Percentiles rank a stretch among this genome's conserved stretches.
phyloP scores from a whole-genome alignment of 805 yeast species.

The Clavispora phyllophila region DNA sequence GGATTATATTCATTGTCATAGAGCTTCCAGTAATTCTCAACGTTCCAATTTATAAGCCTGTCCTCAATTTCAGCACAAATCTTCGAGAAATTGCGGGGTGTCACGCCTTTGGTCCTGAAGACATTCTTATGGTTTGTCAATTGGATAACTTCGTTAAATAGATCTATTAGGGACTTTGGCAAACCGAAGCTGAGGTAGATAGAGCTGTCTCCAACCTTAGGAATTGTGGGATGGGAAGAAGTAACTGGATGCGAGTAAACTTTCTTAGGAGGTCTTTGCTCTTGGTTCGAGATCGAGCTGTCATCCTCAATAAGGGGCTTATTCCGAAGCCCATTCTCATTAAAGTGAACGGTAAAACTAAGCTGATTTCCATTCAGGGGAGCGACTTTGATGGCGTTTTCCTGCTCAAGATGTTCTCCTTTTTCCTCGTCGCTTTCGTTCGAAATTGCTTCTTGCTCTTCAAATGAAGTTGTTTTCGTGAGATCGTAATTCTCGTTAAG shows the following conservation, averaged over 20 bases:
- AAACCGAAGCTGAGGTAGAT: constrained; percentile 44
- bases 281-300: neutral
- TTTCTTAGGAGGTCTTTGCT: neutral
- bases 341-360: constrained; percentile 27
- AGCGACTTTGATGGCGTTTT: constrained; percentile 7
- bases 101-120: constrained; percentile 33
- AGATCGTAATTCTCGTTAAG: constrained; percentile 34
- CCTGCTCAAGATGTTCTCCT: constrained; percentile 14
- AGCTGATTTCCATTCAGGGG: constrained; percentile 11
- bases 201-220: constrained; percentile 14
- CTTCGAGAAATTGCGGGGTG: constrained; percentile 51
- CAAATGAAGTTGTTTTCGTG: constrained; percentile 7
- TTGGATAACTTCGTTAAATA: constrained; percentile 42
- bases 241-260: constrained; percentile 3
- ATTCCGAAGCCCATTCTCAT: constrained; percentile 1
- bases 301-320: neutral
- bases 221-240: neutral
- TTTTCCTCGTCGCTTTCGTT: constrained; percentile 12
- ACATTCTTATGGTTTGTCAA: constrained; percentile 50
- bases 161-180: constrained; percentile 41
- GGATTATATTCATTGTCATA: constrained; percentile 20
- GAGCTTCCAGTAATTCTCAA: constrained; percentile 37
- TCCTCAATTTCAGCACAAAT: constrained; percentile 54
- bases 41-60: constrained; percentile 41
- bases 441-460: neutral